Percentiles rank a stretch among this genome's conserved stretches.
phyloP scores from a whole-genome alignment of 177 flowering plant species.

The Tripterygium wilfordii region DNA sequence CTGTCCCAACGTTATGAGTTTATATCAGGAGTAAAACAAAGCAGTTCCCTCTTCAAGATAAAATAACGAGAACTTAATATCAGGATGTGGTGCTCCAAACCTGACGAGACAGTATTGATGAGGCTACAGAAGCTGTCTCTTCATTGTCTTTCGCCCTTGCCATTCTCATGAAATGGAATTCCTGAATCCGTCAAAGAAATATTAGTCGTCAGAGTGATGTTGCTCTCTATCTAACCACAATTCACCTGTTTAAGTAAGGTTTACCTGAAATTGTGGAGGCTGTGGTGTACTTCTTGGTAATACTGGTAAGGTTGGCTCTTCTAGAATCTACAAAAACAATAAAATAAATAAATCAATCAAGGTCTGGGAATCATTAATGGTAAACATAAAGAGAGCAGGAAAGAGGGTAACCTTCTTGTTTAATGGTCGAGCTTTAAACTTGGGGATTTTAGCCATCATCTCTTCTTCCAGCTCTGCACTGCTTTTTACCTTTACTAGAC shows the following conservation, averaged over 20 bases:
- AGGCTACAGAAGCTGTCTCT: slow-evolving; percentile 59
- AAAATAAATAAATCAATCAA: not conserved
- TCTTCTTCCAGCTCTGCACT: slow-evolving; percentile 78
- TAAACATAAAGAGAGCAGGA: not conserved
- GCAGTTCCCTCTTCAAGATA: not conserved
- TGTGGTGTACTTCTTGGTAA: slow-evolving; percentile 71
- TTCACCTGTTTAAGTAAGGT: too few species aligned
- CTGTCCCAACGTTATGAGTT: too few species aligned
- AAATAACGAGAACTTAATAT: not conserved
- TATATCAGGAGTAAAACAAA: too few species aligned
- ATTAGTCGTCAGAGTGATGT: too few species aligned
- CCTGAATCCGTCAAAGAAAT: slow-evolving; percentile 50
- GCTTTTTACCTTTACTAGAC: slow-evolving; percentile 62
- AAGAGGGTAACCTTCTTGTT: slow-evolving; percentile 69
- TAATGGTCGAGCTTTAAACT: slow-evolving; percentile 76
- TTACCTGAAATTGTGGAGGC: slow-evolving; percentile 77
- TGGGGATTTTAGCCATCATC: slow-evolving; percentile 89
- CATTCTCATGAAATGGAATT: slow-evolving; percentile 82
- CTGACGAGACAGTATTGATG: slow-evolving; percentile 55
- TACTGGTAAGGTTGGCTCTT: slow-evolving; percentile 59
- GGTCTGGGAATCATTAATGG: not conserved
- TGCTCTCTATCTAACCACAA: too few species aligned
- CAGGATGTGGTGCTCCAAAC: slow-evolving; percentile 13
- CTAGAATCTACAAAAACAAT: slow-evolving; percentile 49
- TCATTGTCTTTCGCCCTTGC: slow-evolving; percentile 68